These are phyloP conservation scores for Lobosporangium transversale DNA, from an alignment of 192 early-diverging fungal genomes.

Conservation along the genomic window DNA sequence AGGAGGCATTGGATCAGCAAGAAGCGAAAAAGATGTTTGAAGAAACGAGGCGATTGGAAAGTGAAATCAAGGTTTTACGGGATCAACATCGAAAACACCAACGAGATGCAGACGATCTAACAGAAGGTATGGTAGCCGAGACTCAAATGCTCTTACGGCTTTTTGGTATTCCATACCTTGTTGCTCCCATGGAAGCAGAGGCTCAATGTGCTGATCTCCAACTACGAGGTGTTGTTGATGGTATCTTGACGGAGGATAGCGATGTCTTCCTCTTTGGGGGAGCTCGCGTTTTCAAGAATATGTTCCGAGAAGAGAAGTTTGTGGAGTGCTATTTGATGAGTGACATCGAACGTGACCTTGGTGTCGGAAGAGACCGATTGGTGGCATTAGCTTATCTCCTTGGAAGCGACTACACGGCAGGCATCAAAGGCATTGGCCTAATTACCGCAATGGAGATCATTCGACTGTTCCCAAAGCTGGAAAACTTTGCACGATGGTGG, in stretches of 20 bases:
- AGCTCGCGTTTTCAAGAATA: constrained; percentile 84
- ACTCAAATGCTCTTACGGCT: constrained; percentile 79
- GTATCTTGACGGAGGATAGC: constrained; percentile 96
- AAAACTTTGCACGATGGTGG: constrained; percentile 69
- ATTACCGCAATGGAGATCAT: constrained; percentile 93
- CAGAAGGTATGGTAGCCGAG: constrained; percentile 78
- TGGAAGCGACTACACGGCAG: constrained; percentile 97
- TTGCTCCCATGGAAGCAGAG: constrained; percentile 97
- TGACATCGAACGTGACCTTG: constrained; percentile 74
- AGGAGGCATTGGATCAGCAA: constrained; percentile 11
- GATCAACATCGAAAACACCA: constrained; percentile 63
- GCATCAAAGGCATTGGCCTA: constrained; percentile 86
- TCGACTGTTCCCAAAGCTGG: constrained; percentile 71
- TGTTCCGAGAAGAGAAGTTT: constrained; percentile 91
- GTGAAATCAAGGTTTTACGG: constrained; percentile 63
- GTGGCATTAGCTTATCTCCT: constrained; percentile 89
- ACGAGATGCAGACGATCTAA: constrained; percentile 71
- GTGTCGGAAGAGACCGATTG: constrained; percentile 73
- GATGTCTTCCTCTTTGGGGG: constrained; percentile 97
- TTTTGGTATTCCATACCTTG: constrained; percentile 95
- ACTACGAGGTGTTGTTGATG: constrained; percentile 78
- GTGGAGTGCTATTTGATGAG: constrained; percentile 84
- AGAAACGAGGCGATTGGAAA: constrained; percentile 57
- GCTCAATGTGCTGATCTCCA: constrained; percentile 90
- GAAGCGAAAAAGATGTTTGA: constrained; percentile 49